Evolutionary conservation across 345 rosid genomes (phyloP).

Genomic region (Pugionium dolabratum): DNA sequence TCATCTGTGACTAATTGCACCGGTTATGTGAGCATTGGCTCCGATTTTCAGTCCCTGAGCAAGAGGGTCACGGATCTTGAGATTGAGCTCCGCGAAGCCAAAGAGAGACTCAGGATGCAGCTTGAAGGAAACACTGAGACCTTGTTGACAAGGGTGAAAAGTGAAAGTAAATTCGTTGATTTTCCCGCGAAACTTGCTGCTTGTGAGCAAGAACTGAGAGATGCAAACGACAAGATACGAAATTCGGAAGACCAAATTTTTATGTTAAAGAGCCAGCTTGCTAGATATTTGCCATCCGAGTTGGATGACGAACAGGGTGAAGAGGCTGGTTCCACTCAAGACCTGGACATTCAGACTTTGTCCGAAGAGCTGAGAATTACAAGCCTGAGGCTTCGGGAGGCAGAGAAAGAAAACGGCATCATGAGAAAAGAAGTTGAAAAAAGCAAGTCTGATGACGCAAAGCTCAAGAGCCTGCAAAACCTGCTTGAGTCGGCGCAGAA

Average conservation of each 20-base stretch:
- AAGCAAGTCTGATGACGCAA: constrained; percentile 33
- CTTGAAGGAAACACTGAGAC: constrained; percentile 50
- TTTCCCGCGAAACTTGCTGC: constrained; percentile 45
- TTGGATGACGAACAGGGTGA: constrained; percentile 42
- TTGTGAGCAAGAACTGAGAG: constrained; percentile 60
- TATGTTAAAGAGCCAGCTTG: constrained; percentile 55
- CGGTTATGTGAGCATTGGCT: constrained; percentile 45
- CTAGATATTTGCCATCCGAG: constrained; percentile 42
- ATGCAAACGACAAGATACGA: constrained; percentile 53
- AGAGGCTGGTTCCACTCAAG: constrained; percentile 37
- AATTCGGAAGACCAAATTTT: constrained; percentile 55
- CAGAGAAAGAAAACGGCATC: constrained; percentile 53
- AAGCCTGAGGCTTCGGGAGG: constrained; percentile 56
- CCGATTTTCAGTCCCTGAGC: constrained; percentile 51
- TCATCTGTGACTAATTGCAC: constrained; percentile 51
- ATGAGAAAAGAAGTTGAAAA: constrained; percentile 58
- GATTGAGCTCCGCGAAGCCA: constrained; percentile 56
- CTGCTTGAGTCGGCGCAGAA: constrained; percentile 58
- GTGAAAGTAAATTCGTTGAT: constrained; percentile 44
- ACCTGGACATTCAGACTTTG: constrained; percentile 41
- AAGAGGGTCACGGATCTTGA: constrained; percentile 59
- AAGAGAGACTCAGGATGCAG: constrained; percentile 54
- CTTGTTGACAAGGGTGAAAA: constrained; percentile 20
- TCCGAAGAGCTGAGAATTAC: constrained; percentile 58
- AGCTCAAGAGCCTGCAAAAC: constrained; percentile 43